A percentile compares a stretch with the other conserved stretches of the same genome.
Conservation (phyloP, 2,329 filamentous ascomycete species). For the Coniochaeta hoffmannii region DNA sequence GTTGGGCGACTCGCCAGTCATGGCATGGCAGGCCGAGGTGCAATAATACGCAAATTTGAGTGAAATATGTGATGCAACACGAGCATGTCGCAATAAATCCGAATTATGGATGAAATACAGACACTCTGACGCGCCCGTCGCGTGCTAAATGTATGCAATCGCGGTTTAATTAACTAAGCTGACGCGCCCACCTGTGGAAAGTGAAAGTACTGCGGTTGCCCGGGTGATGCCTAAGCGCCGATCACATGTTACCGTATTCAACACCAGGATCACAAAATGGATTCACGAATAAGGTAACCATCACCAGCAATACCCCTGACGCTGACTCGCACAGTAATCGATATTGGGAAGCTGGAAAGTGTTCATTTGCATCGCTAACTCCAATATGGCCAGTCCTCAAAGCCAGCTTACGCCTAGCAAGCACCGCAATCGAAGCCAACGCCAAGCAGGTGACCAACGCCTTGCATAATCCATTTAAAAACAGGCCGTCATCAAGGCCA, state of each 20-base stretch:
- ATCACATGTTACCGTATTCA: too few relatives aligned
- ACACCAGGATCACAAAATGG: too few relatives aligned
- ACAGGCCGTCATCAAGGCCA: background rate
- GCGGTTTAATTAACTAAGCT: background rate
- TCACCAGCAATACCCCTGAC: background rate
- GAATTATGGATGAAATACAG: background rate
- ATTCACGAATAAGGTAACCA: too few relatives aligned
- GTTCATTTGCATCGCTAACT: background rate
- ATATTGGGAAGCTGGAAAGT: background rate
- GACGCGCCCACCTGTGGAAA: background rate
- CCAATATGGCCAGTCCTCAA: background rate
- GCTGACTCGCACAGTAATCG: background rate
- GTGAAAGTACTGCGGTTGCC: background rate
- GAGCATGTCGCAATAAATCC: background rate
- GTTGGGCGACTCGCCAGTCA: conserved; percentile 33
- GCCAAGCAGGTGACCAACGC: background rate
- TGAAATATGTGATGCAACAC: background rate
- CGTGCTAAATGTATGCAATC: background rate
- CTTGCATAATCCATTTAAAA: background rate
- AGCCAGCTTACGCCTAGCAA: background rate
- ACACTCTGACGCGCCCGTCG: background rate
- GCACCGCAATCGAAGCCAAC: background rate
- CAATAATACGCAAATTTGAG: background rate
- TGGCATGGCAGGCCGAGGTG: conserved; percentile 32
- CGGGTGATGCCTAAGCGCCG: too few relatives aligned